Base-by-base conservation (phyloP, 441 rosid species). In the Omphalea diandra region DNA sequence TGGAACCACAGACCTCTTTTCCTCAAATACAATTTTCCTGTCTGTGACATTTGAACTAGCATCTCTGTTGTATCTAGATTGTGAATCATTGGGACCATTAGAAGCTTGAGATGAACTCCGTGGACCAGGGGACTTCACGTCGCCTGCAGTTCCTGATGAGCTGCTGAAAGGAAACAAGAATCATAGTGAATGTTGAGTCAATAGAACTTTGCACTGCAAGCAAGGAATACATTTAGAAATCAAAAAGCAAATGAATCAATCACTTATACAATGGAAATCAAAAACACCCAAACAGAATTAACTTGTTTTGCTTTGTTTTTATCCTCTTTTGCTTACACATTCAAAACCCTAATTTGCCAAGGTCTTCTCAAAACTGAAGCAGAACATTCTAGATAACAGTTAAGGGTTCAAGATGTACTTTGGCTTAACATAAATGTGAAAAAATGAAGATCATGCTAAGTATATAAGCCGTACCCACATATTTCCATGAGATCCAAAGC, bases 21-120 rank as follows among this genome's bases (percentile, higher is more conserved):
- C 90, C 61, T 80, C 89, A 18, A 54, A 52, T 53, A 65, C 52
- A 62, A 76, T 81, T 73, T 82, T 88, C 75, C 77, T 74, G 11
- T 55, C 72, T 63, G 72, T 69, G 68, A 82, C 83, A 71, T 73
- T 74, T 55, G 79, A 69, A 64, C 68, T 81, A 65, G 73, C 71
- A 69, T 75, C 80, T 62, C 76, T 73, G 50, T 76, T 46, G 63
- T 80, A 80, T 67, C 84, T 84, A 68, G 66, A 62, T 53, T 74
- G 86, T 17, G 60, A 79, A 69, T 80, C 80, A 71, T 67, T 62
- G 32, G 76, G 75, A 60, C 80, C 84, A 66, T 74, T 84, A 59
- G 82, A 72, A 68, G 78, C 72, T 29, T 75, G 81, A 76, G 73
- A 74, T 22, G 73, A 72, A 73, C 68, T 69, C 35, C 63, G 78